Evolutionary conservation across 2,329 filamentous ascomycete species (phyloP).

Genomic region (Monilinia fructicola): DNA sequence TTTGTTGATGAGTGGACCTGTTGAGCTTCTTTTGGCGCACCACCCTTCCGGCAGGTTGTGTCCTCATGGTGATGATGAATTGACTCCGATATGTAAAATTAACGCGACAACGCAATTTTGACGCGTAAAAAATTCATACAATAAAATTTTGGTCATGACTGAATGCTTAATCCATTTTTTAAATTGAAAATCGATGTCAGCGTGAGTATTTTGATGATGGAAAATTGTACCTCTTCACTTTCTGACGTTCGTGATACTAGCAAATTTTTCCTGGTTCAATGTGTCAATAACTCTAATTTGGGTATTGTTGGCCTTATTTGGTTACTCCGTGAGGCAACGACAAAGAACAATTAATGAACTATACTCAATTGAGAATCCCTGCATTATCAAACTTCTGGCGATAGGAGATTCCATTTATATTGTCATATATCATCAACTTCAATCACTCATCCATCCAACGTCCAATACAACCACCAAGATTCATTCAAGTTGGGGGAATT

Average conservation of each 20-base stretch:
- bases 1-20: conserved; percentile 34
- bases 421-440: not conserved
- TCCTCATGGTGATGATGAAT: conserved; percentile 30
- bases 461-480: not conserved
- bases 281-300: conserved; percentile 24
- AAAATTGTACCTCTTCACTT: conserved; percentile 21
- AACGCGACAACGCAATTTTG: conserved; percentile 28
- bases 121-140: conserved; percentile 35
- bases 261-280: conserved; percentile 24
- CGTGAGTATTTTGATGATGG: conserved; percentile 36
- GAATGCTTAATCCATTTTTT: conserved; percentile 31
- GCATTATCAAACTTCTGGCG: conserved; percentile 21
- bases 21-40: conserved; percentile 59
- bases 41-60: conserved; percentile 41
- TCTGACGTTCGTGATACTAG: conserved; percentile 24
- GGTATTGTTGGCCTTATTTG: conserved; percentile 13
- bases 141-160: conserved; percentile 34
- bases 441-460: not conserved
- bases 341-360: conserved; percentile 5
- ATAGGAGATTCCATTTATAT: conserved; percentile 13
- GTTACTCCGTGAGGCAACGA: conserved; percentile 8
- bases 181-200: conserved; percentile 30
- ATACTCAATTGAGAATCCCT: conserved; percentile 12
- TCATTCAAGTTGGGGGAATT: not conserved
- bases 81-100: conserved; percentile 23